Percentiles rank a stretch among this genome's conserved stretches.
These are phyloP conservation scores for Intubia oerlemansii DNA, from an alignment of 2,329 filamentous ascomycete genomes.

Conservation along the genomic window DNA sequence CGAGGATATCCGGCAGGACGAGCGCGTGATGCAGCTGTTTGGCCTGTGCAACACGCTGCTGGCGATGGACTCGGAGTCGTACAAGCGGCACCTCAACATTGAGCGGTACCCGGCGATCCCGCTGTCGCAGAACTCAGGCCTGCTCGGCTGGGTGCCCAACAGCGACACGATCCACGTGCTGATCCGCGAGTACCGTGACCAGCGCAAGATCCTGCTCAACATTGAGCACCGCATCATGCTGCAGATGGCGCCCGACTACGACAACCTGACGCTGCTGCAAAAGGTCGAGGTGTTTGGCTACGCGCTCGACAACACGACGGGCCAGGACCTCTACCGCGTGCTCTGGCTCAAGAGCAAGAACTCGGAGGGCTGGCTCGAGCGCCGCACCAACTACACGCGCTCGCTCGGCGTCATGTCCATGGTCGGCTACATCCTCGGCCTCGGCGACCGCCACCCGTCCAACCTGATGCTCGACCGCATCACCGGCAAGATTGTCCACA, in stretches of 20 bases:
- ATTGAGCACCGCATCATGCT: constrained; percentile 99
- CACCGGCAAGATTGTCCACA: constrained; percentile 93
- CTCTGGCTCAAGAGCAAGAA: constrained; percentile 98
- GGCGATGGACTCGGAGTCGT: constrained; percentile 81
- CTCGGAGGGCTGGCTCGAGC: constrained; percentile 91
- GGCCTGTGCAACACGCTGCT: constrained; percentile 92
- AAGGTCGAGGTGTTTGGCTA: constrained; percentile 99
- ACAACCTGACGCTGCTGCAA: constrained; percentile 97
- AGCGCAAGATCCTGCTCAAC: constrained; percentile 89
- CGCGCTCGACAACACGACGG: constrained; percentile 95
- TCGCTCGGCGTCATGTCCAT: constrained; percentile 99
- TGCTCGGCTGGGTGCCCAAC: constrained; percentile 92
- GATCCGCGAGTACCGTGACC: constrained; percentile 94
- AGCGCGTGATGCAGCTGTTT: constrained; percentile 98
- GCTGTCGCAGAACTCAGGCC: constrained; percentile 83
- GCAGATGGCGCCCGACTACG: constrained; percentile 98
- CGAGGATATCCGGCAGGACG: constrained; percentile 96
- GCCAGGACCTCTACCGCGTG: constrained; percentile 93
- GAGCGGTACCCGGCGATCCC: constrained; percentile 94
- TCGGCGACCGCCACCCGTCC: constrained; percentile 91
- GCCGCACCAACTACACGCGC: constrained; percentile 95
- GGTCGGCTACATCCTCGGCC: constrained; percentile 96
- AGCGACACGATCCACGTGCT: constrained; percentile 93
- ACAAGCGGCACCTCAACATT: constrained; percentile 92
- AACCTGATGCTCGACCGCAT: constrained; percentile 94